These are phyloP conservation scores for Chlorella sp. DNA, from an alignment of 139 green algal species.

Conservation along the genomic window DNA sequence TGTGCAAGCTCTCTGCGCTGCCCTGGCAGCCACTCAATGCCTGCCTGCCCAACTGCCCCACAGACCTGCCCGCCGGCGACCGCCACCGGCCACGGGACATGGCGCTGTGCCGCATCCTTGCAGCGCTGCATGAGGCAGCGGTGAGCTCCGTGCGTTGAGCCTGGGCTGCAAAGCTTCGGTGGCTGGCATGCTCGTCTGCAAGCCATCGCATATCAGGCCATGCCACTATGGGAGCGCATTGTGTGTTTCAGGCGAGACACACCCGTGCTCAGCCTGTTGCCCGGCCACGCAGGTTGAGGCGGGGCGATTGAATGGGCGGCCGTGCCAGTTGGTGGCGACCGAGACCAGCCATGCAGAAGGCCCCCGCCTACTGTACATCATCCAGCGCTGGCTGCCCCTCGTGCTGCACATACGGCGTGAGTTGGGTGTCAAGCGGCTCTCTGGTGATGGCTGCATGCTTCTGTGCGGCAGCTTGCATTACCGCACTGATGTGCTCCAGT, in stretches of 20 bases:
- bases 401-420: conserved; percentile 26
- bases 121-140: conserved; percentile 20
- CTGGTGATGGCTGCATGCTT: too few species aligned
- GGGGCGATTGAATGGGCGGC: neutral
- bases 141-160: neutral
- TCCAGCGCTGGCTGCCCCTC: conserved; percentile 35
- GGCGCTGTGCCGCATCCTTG: conserved; percentile 30
- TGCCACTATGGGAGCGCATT: too few species aligned
- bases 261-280: neutral
- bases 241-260: too few species aligned
- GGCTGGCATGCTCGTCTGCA: too few species aligned
- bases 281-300: neutral
- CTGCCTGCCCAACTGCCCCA: too few species aligned
- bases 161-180: too few species aligned
- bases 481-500: too few species aligned
- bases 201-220: too few species aligned
- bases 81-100: conserved; percentile 29
- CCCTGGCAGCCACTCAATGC: too few species aligned
- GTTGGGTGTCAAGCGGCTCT: too few species aligned
- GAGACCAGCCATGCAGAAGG: conserved; percentile 9
- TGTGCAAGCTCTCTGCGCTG: too few species aligned
- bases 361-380: conserved; percentile 26
- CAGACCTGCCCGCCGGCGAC: conserved; percentile 21
- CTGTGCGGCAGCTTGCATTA: too few species aligned
- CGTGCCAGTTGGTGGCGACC: conserved; percentile 14